phyloP scores from a whole-genome alignment of 169 alveolate genomes.

The Perkinsus chesapeaki region DNA sequence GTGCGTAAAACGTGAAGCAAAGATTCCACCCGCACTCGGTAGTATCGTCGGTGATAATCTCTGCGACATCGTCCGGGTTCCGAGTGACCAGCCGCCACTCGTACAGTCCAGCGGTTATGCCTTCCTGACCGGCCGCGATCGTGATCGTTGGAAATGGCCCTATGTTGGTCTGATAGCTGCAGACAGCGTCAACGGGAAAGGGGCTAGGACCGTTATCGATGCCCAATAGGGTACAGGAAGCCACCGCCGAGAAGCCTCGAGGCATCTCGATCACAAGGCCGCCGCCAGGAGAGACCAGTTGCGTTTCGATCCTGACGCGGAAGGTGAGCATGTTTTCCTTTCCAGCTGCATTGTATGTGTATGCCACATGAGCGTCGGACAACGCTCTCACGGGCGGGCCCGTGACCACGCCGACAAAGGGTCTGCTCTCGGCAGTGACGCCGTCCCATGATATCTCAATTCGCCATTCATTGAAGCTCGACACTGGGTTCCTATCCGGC shows the following conservation, averaged over 20 bases:
- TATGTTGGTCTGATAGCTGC: not conserved
- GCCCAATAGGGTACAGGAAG: not conserved
- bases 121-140: not conserved
- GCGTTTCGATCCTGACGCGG: not conserved
- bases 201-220: not conserved
- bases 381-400: not conserved
- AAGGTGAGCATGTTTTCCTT: not conserved
- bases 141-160: not conserved
- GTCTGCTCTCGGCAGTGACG: not conserved
- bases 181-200: not conserved
- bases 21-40: not conserved
- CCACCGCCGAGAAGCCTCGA: not conserved
- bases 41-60: not conserved
- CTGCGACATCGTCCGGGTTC: not conserved
- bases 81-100: not conserved
- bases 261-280: not conserved
- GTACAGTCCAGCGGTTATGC: not conserved
- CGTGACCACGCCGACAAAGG: not conserved
- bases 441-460: not conserved
- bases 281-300: not conserved
- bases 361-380: not conserved
- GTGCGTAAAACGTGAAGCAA: not conserved
- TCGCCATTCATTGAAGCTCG: not conserved
- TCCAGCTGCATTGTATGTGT: not conserved
- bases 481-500: not conserved